Evolutionary conservation across 2,329 filamentous ascomycete species (phyloP), one percentile per base, ranked within the genome.

Genomic region (Purpureocillium lavendulum): DNA sequence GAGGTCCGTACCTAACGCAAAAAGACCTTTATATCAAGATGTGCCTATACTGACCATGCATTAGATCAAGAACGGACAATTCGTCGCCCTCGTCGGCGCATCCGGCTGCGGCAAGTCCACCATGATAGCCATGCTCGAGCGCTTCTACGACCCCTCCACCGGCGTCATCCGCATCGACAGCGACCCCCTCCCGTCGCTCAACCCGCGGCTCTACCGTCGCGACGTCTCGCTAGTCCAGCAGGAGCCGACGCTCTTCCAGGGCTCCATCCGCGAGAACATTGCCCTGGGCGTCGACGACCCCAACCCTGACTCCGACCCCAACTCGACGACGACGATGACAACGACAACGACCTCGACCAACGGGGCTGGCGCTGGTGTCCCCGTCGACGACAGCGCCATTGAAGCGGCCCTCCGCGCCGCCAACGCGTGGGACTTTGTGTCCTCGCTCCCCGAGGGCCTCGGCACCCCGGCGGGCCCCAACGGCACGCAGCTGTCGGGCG

Each of bases 391-490:
- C 36, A 52, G 52, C 15, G 51, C 60, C 13, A 62, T 73, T 4
- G 55, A 65, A 32, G 53, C 59, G 10, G 71, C 71, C 4, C 68
- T 67, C 41, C 55, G 59, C 13, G 64, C 69, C 40, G 67, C 70
- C 26, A 71, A 70, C 55, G 68, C 67, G 2, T 64, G 65, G 47
- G 67, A 69, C 31, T 75, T 74, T 42, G 66, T 75, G 2, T 80
- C 82, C 56, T 89, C 95, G 56, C 94, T 96, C 53, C 89, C 89
- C 24, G 87, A 95, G 43, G 89, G 89, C 3, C 75, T 96, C 5
- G 87, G 94, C 54, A 96, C 89, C 0, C 80, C 82, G 43, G 87
- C 90, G 15, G 89, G 89, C 39, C 80, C 87, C n/a, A 43, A 42
- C 5, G 46, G 46, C 10, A 42, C 37, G 4, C 40, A 43, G 15